Evolutionary conservation across 805 yeast species (phyloP).

Genomic region (Kluyveromyces wickerhamii): DNA sequence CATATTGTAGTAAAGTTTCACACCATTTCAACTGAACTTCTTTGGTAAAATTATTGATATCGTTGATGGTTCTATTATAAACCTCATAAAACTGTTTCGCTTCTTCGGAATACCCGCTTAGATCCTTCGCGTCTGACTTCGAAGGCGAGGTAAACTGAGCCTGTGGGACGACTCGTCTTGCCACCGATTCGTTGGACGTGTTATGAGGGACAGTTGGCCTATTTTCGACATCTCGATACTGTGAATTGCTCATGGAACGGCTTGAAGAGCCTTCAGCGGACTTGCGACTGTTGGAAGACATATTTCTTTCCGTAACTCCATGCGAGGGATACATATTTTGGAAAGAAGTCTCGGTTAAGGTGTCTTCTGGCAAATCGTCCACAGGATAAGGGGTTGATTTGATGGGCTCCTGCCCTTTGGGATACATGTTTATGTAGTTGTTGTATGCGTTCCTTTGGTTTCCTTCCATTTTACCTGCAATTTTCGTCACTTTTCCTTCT

Average conservation of each 20-base stretch:
- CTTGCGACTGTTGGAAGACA: too few species aligned
- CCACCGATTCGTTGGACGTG: too few species aligned
- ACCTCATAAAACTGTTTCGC: constrained; percentile 19
- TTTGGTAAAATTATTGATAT: constrained; percentile 35
- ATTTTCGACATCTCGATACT: too few species aligned
- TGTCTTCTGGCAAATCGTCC: constrained; percentile 9
- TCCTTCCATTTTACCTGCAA: background rate
- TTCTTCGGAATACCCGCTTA: constrained; percentile 14
- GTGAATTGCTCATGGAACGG: too few species aligned
- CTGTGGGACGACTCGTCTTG: too few species aligned
- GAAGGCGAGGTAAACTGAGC: background rate
- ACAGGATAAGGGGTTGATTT: constrained; percentile 17
- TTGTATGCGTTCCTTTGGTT: constrained; percentile 9
- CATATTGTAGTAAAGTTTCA: constrained; percentile 42
- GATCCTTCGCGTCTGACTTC: constrained; percentile 9
- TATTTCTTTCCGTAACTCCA: too few species aligned
- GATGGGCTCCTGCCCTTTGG: constrained; percentile 11
- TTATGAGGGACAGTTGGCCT: too few species aligned
- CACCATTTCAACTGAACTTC: constrained; percentile 57
- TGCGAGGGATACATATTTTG: too few species aligned
- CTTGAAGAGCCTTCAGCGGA: too few species aligned
- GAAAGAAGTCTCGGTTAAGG: too few species aligned
- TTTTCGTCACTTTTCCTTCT: too few species aligned
- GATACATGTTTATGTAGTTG: constrained; percentile 19
- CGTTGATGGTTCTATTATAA: constrained; percentile 20